phyloP scores from a whole-genome alignment of 2,329 filamentous ascomycete genomes.

The Penicillium sp. region DNA sequence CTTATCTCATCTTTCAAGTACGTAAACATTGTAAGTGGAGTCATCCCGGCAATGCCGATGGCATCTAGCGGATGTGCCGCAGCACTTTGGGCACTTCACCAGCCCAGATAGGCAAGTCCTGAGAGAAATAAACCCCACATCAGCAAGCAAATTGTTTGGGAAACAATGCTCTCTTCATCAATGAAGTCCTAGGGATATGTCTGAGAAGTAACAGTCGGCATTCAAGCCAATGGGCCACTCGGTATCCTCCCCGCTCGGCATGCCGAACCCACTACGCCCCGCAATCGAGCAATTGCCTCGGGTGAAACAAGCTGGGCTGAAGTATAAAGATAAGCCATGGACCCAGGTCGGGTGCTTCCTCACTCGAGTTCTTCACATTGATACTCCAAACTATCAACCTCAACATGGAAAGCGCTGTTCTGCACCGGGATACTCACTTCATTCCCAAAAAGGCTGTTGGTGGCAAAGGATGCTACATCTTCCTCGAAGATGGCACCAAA shows the following conservation, averaged over 20 bases:
- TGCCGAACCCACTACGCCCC: conserved; percentile 31
- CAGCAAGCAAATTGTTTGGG: neutral
- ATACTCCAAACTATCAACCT: neutral
- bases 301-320: conserved; percentile 3
- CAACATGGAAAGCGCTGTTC: conserved; percentile 38
- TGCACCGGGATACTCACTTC: conserved; percentile 55
- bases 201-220: conserved; percentile 12
- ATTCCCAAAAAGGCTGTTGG: conserved; percentile 51
- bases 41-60: conserved; percentile 1
- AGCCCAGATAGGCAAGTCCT: neutral
- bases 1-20: neutral
- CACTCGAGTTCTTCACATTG: neutral
- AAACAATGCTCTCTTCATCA: neutral
- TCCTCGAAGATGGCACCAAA: conserved; percentile 56
- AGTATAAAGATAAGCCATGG: neutral
- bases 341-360: neutral
- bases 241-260: conserved; percentile 32
- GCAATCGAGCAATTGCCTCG: conserved; percentile 20
- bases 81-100: neutral
- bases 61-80: neutral
- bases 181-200: conserved; percentile 7
- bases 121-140: conserved; percentile 1
- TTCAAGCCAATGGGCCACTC: conserved; percentile 30
- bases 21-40: neutral
- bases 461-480: conserved; percentile 55